Base-by-base conservation (phyloP, 2,329 filamentous ascomycete genomes). In the Aspergillus alliaceus region DNA sequence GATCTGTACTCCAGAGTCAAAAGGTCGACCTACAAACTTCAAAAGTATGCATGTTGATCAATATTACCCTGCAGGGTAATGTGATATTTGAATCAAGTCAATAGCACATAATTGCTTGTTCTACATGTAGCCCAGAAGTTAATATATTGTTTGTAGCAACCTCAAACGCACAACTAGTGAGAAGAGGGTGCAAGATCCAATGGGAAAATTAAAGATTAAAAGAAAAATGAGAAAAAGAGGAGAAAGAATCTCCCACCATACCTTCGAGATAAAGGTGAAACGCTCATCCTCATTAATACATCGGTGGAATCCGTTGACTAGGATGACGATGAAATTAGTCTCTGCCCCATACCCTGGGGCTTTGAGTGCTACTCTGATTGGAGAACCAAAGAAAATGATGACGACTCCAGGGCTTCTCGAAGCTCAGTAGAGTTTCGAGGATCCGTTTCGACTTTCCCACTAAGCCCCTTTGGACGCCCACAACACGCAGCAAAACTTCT, bases 331-430 rank as follows among this genome's bases (percentile, higher is more conserved):
- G 56, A 44, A 44, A 44, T 51, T 48, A 53, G 46, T 50, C 25
- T 25, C 56, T 51, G 31, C 46, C 52, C 54, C 57, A 57, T 46
- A 6, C 44, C 53, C 44, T 44, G 11, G n/a, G 25, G 31, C 39
- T 32, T 44, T 27, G 20, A 29, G 8, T 8, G 6, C 48, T 24
- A 46, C 46, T 47, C 39, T 50, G 53, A 56, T 35, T 31, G 18
- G 24, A 3, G n/a, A 24, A 31, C n/a, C 55, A 24, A n/a, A 37
- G 14, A 32, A 39, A 52, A 54, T n/a, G 63, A 59, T 63, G 61
- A 64, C 63, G 63, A 64, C 57, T 59, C 55, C 61, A 55, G 56
- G 55, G 46, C 63, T 64, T 64, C 63, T 49, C 40, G 63, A 64
- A 64, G 63, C 53, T 54, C 58, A 54, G 55, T 56, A 59, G 54